These are phyloP conservation scores for Scedosporium boydii DNA, from an alignment of 2,329 filamentous ascomycete genomes.

Conservation along the genomic window DNA sequence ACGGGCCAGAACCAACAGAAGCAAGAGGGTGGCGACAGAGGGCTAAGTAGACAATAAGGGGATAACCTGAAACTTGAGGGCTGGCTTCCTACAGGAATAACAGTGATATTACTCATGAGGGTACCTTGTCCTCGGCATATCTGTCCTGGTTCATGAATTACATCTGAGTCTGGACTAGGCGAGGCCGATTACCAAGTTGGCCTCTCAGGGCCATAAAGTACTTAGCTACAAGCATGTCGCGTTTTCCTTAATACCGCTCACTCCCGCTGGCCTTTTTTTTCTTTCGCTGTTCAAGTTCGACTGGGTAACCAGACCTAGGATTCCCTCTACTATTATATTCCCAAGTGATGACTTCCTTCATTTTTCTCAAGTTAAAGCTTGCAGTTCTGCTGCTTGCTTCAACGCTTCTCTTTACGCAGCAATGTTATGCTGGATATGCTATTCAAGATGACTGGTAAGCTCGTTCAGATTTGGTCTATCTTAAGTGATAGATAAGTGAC, in stretches of 20 bases:
- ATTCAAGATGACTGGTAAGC: constrained; percentile 4
- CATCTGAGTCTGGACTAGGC: too few relatives aligned
- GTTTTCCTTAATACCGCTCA: background rate
- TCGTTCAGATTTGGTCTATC: background rate
- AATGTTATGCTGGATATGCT: constrained; percentile 1
- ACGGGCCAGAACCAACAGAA: too few relatives aligned
- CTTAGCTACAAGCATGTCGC: background rate
- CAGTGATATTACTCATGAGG: too few relatives aligned
- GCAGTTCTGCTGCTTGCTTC: background rate
- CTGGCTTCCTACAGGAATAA: too few relatives aligned
- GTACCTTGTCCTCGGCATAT: too few relatives aligned
- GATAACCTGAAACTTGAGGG: too few relatives aligned
- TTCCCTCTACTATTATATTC: background rate
- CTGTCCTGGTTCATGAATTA: too few relatives aligned
- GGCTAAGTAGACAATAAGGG: too few relatives aligned
- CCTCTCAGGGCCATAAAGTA: background rate
- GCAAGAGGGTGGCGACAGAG: too few relatives aligned
- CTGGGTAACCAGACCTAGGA: background rate
- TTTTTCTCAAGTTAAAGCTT: background rate
- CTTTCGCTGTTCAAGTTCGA: background rate
- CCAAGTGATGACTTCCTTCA: background rate
- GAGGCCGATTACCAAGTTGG: too few relatives aligned
- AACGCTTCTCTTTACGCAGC: background rate
- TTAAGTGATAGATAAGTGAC: background rate
- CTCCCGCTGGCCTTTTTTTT: background rate